Evolutionary conservation across 176 grass and related monocot species (phyloP).

Genomic region (Oropetium thomaeum): DNA sequence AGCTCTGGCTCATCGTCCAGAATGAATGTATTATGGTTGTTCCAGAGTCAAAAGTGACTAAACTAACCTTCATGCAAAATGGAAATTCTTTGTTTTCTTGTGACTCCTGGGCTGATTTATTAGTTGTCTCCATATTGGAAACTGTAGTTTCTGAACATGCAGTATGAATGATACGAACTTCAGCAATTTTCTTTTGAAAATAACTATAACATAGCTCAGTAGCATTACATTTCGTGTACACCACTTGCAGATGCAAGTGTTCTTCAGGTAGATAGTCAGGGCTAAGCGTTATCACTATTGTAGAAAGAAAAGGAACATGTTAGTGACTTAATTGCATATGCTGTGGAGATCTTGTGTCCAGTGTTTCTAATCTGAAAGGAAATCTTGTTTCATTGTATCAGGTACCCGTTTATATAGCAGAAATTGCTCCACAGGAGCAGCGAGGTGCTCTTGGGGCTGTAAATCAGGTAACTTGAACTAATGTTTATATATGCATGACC

Average conservation of each 20-base stretch:
- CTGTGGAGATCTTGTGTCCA: not conserved
- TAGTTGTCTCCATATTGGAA: not conserved
- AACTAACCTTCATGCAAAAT: not conserved
- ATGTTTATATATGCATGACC: not conserved
- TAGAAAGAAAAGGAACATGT: not conserved
- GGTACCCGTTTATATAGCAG: slow-evolving; percentile 96
- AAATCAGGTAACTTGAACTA: slow-evolving; percentile 61
- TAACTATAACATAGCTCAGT: slow-evolving; percentile 5
- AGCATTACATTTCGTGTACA: not conserved
- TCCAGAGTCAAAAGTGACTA: not conserved
- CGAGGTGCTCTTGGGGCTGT: slow-evolving; percentile 86
- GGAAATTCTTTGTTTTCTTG: not conserved
- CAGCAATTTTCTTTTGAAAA: not conserved
- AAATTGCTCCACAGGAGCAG: slow-evolving; percentile 90
- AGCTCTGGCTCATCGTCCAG: not conserved
- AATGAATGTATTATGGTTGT: not conserved
- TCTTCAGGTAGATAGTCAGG: not conserved
- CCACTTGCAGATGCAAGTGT: not conserved
- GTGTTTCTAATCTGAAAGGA: slow-evolving; percentile 6
- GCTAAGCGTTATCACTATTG: not conserved
- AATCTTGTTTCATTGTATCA: slow-evolving; percentile 29
- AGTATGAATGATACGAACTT: not conserved
- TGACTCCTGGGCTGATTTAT: not conserved
- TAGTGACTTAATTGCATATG: not conserved
- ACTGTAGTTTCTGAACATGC: not conserved